phyloP scores from a whole-genome alignment of 1,284 basidiomycete species.

The Microbotryum intermedium region DNA sequence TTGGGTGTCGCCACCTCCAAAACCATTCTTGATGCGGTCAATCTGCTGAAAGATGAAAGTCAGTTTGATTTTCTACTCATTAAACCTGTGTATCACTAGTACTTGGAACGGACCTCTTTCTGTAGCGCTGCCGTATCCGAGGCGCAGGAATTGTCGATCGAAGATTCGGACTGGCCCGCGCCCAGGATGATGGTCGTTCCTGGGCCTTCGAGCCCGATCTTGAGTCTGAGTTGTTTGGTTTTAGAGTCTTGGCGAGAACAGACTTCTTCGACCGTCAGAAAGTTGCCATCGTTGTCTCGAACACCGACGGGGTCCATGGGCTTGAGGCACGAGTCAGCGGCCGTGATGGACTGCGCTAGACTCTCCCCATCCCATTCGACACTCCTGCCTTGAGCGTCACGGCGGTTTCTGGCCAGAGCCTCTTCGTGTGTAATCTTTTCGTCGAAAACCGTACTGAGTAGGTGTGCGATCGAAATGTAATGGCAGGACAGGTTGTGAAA shows the following conservation, averaged over 20 bases:
- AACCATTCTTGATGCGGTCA: too few relatives aligned
- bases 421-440: conserved; percentile 15
- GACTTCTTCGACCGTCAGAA: conserved; percentile 4
- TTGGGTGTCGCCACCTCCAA: too few relatives aligned
- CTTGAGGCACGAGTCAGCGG: conserved; percentile 6
- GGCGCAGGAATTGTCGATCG: too few relatives aligned
- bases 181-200: too few relatives aligned
- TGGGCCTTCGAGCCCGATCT: conserved; percentile 9
- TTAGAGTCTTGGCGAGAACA: background rate
- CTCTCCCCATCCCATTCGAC: conserved; percentile 29
- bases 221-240: conserved; percentile 1
- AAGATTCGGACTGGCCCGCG: too few relatives aligned
- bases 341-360: conserved; percentile 10
- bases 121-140: too few relatives aligned
- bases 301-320: conserved; percentile 8
- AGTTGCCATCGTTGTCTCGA: conserved; percentile 2
- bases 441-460: conserved; percentile 27
- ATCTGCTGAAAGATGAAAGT: too few relatives aligned
- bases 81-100: too few relatives aligned
- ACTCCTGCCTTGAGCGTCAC: conserved; percentile 13
- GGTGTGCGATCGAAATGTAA: conserved; percentile 23
- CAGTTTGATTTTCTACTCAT: too few relatives aligned
- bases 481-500: conserved; percentile 17
- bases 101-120: too few relatives aligned
- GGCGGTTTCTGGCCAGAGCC: conserved; percentile 10